A percentile compares a stretch with the other conserved stretches of the same genome.
Evolutionary conservation across 2,329 filamentous ascomycete genomes (phyloP).

Genomic region (Fusarium sp.): DNA sequence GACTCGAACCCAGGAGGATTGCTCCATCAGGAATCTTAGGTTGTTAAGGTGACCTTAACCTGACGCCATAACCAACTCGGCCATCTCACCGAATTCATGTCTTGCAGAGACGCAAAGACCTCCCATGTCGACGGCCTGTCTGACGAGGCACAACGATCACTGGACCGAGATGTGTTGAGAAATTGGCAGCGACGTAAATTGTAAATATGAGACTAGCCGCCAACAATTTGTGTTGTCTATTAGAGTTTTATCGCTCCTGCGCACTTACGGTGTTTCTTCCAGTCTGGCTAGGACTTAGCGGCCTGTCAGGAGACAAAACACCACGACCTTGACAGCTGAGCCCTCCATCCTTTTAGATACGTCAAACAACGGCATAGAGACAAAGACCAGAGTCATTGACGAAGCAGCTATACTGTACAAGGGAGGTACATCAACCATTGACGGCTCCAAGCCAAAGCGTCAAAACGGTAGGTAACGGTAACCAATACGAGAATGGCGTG

Average conservation of each 20-base stretch:
- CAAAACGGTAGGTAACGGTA: not conserved
- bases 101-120: not conserved
- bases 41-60: conserved; percentile 2
- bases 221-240: not conserved
- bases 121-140: not conserved
- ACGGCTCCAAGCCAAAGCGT: not conserved
- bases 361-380: not conserved
- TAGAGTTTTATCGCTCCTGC: not conserved
- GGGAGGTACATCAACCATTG: not conserved
- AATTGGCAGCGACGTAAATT: not conserved
- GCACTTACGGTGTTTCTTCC: not conserved
- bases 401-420: not conserved
- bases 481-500: not conserved
- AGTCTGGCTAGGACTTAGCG: no score
- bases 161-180: not conserved
- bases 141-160: not conserved
- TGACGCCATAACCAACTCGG: conserved; percentile 3
- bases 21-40: not conserved
- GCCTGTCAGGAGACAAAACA: not conserved
- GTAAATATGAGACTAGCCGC: not conserved
- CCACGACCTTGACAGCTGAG: not conserved
- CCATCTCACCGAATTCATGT: conserved; percentile 1
- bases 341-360: not conserved
- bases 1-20: conserved; percentile 3
- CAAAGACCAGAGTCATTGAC: not conserved